Base-by-base conservation (phyloP, 441 rosid genomes). In the Arabidopsis lyrata region DNA sequence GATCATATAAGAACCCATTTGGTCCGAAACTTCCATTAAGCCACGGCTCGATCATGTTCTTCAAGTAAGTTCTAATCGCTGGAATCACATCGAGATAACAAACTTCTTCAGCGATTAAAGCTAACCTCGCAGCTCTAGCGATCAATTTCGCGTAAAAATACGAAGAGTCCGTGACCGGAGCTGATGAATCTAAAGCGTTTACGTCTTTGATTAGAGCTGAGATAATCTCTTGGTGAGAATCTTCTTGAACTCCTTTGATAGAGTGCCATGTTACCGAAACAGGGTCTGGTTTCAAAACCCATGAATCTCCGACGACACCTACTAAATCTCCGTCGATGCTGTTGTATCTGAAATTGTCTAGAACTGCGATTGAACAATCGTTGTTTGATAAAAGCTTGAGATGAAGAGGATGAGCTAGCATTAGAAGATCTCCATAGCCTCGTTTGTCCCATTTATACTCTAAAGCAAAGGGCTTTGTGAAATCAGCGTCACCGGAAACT, bases 401-500 rank as follows among this genome's bases (percentile, higher is more conserved):
- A 81, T 92, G 98, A 12, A 95, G 88, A 65, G 97, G 97, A 71
- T 94, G 99, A 8, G 97, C 97, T n/a, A 94, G 86, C 85, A 94
- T 83, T n/a, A 95, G 83, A 82, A 95, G 88, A 84, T 92, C 87
- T 57, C 97, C 98, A 82, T 91, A 87, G 31, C 98, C 98, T 83
- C 82, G 83, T 84, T 90, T 92, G 61, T 86, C 90, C 92, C 94
- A 95, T 67, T 84, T 83, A 66, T 92, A 95, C 77, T 92, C 94
- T 31, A 94, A 60, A 77, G 88, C 78, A 72, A 87, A 94, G 0
- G 97, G 97, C 62, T 78, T 86, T 36, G 82, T 81, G 68, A 94
- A 76, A 77, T 74, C 81, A 3, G 94, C 96, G 73, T 89, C 86
- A 42, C 97, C 97, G 68, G 97, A 88, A 14, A 83, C 73, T 1